Evolutionary conservation across 768 basidiomycete genomes (phyloP).

Genomic region (Polyporus arcularius): DNA sequence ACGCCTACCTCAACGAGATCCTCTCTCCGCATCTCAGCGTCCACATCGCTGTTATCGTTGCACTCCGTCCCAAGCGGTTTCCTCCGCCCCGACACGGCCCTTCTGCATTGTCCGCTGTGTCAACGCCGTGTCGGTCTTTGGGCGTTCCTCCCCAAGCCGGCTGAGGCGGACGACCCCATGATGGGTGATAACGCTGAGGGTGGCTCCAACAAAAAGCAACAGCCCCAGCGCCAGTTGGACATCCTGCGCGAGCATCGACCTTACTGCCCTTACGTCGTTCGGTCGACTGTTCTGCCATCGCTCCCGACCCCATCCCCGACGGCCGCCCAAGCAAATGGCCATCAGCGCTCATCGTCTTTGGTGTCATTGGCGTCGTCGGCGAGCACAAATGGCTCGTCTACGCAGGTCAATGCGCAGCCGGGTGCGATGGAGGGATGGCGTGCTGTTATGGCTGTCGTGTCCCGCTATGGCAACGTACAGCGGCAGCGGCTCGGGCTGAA

Average conservation of each 20-base stretch:
- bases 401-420: conserved; percentile 33
- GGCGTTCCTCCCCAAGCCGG: conserved; percentile 51
- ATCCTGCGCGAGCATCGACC: conserved; percentile 80
- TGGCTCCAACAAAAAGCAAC: conserved; percentile 20
- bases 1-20: conserved; percentile 26
- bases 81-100: conserved; percentile 43
- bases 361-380: conserved; percentile 25
- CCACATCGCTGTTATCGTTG: conserved; percentile 8
- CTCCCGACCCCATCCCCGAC: conserved; percentile 37
- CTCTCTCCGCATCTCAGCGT: background rate
- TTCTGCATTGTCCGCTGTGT: conserved; percentile 69
- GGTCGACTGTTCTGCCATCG: conserved; percentile 65
- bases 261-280: conserved; percentile 82
- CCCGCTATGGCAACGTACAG: conserved; percentile 66
- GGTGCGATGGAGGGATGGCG: conserved; percentile 73
- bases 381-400: conserved; percentile 31
- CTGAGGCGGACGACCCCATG: conserved; percentile 13
- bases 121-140: conserved; percentile 81
- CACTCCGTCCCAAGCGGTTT: background rate
- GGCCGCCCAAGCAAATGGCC: conserved; percentile 10
- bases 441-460: conserved; percentile 68
- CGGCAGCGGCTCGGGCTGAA: conserved; percentile 42
- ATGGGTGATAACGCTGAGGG: conserved; percentile 4
- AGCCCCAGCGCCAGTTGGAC: conserved; percentile 58
- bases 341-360: conserved; percentile 28